phyloP scores from a whole-genome alignment of 2,329 filamentous ascomycete genomes.

The Colletotrichum godetiae region DNA sequence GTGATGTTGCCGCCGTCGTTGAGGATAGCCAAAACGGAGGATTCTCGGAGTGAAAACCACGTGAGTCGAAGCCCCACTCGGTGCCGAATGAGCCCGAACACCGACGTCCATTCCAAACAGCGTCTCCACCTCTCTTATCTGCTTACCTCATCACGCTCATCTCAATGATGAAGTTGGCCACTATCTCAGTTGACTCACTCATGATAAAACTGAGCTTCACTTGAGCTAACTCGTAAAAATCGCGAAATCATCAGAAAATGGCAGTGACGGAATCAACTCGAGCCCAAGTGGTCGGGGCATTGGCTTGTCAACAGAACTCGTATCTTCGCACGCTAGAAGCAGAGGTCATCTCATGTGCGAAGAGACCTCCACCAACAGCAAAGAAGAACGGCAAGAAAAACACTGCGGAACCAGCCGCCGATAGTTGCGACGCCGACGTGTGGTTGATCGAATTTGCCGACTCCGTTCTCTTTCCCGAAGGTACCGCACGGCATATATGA shows the following conservation, averaged over 20 bases:
- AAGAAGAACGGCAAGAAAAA: slow-evolving; percentile 36
- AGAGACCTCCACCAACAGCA: slow-evolving; percentile 32
- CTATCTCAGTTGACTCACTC: not conserved
- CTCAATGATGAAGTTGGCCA: not conserved
- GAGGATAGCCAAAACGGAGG: not conserved
- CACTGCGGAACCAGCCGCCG: slow-evolving; percentile 2
- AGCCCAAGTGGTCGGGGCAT: slow-evolving; percentile 39
- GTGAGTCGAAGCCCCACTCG: not conserved
- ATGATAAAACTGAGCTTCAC: not conserved
- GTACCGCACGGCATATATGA: slow-evolving; percentile 8
- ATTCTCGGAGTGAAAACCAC: not conserved
- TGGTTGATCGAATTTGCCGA: slow-evolving; percentile 46
- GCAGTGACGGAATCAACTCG: slow-evolving; percentile 21
- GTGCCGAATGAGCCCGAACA: not conserved
- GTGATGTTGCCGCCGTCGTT: not conserved
- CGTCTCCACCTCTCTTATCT: not conserved
- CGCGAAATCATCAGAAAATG: not conserved
- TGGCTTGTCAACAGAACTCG: slow-evolving; percentile 43
- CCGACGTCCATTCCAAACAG: not conserved
- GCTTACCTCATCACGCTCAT: slow-evolving; percentile 7
- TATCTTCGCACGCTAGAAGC: slow-evolving; percentile 41
- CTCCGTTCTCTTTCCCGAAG: slow-evolving; percentile 46
- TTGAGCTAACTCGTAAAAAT: not conserved
- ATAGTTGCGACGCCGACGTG: slow-evolving; percentile 25
- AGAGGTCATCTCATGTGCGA: slow-evolving; percentile 43